Percentiles rank a stretch among this genome's conserved stretches.
These are phyloP conservation scores for Ganoderma multipileum DNA, from an alignment of 1,284 basidiomycete genomes.

Conservation along the genomic window DNA sequence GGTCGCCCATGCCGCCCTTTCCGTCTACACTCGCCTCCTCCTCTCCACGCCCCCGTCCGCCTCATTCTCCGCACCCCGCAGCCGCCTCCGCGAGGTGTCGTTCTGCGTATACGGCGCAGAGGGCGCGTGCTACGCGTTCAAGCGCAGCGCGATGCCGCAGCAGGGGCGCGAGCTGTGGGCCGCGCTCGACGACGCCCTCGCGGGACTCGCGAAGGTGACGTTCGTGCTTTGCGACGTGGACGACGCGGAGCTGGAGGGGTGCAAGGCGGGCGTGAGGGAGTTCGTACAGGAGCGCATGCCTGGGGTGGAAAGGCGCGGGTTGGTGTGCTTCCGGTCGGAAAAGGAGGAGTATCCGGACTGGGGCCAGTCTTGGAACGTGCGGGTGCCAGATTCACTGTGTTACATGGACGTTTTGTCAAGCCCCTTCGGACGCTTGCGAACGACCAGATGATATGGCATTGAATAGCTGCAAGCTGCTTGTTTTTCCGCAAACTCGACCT, in stretches of 20 bases:
- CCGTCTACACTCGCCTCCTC: constrained; percentile 13
- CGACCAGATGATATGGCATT: no score
- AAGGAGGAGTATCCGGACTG: not conserved
- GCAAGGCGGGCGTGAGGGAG: not conserved
- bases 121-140: not conserved
- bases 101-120: constrained; percentile 9
- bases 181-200: constrained; percentile 13
- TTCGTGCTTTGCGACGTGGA: constrained; percentile 16
- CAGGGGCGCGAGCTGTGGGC: constrained; percentile 7
- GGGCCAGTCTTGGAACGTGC: no score
- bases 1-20: constrained; percentile 5
- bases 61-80: not conserved
- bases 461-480: no score
- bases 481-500: no score
- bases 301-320: not conserved
- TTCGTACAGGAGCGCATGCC: constrained; percentile 12
- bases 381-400: no score
- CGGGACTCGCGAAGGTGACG: constrained; percentile 2
- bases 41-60: not conserved
- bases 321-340: not conserved
- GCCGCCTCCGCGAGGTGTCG: constrained; percentile 9
- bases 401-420: not conserved
- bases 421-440: no score
- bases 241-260: not conserved
- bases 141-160: not conserved